A percentile compares a stretch with the other conserved stretches of the same genome.
These are phyloP conservation scores for Collybia nuda DNA, from an alignment of 768 basidiomycete species.

Conservation along the genomic window DNA sequence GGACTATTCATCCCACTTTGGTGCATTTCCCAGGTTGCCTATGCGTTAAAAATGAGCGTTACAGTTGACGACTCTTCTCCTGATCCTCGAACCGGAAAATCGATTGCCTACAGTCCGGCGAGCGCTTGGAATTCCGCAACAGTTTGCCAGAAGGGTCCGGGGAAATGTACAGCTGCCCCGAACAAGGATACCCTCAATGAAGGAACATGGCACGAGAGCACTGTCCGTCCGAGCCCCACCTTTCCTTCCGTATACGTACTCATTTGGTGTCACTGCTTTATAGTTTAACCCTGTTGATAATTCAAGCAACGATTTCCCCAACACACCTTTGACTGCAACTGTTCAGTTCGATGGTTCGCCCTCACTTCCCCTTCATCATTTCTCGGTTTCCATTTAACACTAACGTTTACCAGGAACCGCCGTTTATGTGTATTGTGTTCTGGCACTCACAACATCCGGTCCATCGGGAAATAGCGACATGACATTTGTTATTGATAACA, in stretches of 20 bases:
- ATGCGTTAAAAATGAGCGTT: slow-evolving; percentile 16
- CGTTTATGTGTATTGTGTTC: slow-evolving; percentile 36
- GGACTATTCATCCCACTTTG: too few species aligned
- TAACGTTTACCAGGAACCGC: slow-evolving; percentile 29
- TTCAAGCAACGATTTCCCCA: slow-evolving; percentile 15
- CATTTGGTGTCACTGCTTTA: neutral
- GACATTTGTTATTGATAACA: slow-evolving; percentile 32
- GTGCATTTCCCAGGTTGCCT: too few species aligned
- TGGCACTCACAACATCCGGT: slow-evolving; percentile 17
- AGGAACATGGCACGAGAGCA: slow-evolving; percentile 32
- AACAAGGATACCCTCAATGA: slow-evolving; percentile 13
- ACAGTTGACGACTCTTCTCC: slow-evolving; percentile 38
- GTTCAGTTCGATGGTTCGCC: slow-evolving; percentile 29
- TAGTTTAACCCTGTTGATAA: slow-evolving; percentile 16
- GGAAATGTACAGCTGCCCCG: slow-evolving; percentile 21
- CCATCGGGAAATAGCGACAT: slow-evolving; percentile 31
- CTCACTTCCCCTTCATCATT: neutral
- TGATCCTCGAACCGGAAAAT: slow-evolving; percentile 25
- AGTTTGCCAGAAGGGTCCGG: slow-evolving; percentile 11
- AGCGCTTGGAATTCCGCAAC: slow-evolving; percentile 25
- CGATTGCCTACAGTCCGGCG: slow-evolving; percentile 27
- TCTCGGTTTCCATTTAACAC: neutral
- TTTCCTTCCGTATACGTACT: neutral
- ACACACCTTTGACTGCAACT: slow-evolving; percentile 23
- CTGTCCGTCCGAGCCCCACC: slow-evolving; percentile 12